phyloP scores from a whole-genome alignment of 495 filamentous ascomycete genomes.

The Baudoinia panamericana region DNA sequence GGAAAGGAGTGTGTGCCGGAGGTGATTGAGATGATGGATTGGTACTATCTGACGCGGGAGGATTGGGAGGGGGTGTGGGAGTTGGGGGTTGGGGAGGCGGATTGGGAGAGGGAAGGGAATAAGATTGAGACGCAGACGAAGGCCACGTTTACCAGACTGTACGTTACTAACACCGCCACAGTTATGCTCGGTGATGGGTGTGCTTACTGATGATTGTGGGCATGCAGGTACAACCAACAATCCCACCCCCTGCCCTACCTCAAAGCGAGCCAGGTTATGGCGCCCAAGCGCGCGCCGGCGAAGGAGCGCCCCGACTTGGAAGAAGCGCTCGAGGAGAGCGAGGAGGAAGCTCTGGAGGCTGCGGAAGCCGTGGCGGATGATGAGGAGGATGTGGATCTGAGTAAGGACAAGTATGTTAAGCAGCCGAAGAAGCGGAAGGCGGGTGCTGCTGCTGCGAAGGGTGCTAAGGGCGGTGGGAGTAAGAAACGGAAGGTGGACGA shows the following conservation, averaged over 20 bases:
- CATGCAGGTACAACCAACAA: slow-evolving; percentile 60
- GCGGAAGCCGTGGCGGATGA: slow-evolving; percentile 47
- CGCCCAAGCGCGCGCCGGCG: slow-evolving; percentile 48
- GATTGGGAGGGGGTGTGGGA: slow-evolving; percentile 90
- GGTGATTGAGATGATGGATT: slow-evolving; percentile 81
- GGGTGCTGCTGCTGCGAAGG: slow-evolving; percentile 14
- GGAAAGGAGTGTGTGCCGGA: slow-evolving; percentile 31
- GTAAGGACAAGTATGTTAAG: slow-evolving; percentile 94
- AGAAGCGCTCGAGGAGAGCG: slow-evolving; percentile 87
- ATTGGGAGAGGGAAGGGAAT: slow-evolving; percentile 44
- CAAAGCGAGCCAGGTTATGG: slow-evolving; percentile 67
- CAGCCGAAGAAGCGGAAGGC: slow-evolving; percentile 44
- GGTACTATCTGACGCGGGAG: slow-evolving; percentile 89
- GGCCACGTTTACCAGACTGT: slow-evolving; percentile 71
- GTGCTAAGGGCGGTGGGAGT: slow-evolving; percentile 23
- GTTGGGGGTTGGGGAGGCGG: slow-evolving; percentile 75
- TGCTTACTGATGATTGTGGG: background rate
- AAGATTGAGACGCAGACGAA: slow-evolving; percentile 78
- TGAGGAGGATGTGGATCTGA: slow-evolving; percentile 52
- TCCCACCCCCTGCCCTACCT: slow-evolving; percentile 92
- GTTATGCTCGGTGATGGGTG: background rate
- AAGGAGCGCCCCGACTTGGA: slow-evolving; percentile 88
- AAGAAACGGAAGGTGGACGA: slow-evolving; percentile 41
- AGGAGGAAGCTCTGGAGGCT: slow-evolving; percentile 52
- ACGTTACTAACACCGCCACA: slow-evolving; percentile 26